Percentiles rank a stretch among this genome's conserved stretches.
phyloP scores from a whole-genome alignment of 192 early-diverging fungal species.

The Podila clonocystis region DNA sequence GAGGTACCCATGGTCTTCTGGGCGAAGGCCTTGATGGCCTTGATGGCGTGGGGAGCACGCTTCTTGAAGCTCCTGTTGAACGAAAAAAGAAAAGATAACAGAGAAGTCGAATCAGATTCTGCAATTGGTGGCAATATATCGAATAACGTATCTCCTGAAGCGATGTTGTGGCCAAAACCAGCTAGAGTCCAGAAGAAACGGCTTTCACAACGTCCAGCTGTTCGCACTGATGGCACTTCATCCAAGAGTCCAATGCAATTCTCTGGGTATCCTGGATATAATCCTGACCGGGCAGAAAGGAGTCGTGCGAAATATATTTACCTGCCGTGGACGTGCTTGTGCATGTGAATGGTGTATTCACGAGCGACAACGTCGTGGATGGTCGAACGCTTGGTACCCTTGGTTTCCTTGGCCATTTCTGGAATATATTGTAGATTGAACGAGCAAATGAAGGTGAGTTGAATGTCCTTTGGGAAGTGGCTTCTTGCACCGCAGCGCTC shows the following conservation, averaged over 20 bases:
- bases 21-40: slow-evolving; percentile 93
- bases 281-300: neutral
- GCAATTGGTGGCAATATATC: neutral
- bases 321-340: slow-evolving; percentile 90
- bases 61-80: slow-evolving; percentile 90
- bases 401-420: slow-evolving; percentile 83
- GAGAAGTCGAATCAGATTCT: neutral
- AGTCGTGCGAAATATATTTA: slow-evolving; percentile 24
- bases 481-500: neutral
- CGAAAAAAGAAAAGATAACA: neutral
- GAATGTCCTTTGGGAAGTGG: neutral
- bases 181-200: no score
- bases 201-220: no score
- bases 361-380: slow-evolving; percentile 93
- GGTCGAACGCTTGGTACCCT: slow-evolving; percentile 80
- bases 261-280: neutral
- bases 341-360: slow-evolving; percentile 99
- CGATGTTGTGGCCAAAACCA: no score
- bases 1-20: slow-evolving; percentile 93
- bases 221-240: no score
- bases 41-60: slow-evolving; percentile 95
- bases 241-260: no score
- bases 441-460: slow-evolving; percentile 9
- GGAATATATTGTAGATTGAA: slow-evolving; percentile 4
- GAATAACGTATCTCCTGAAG: neutral